phyloP scores from a whole-genome alignment of 2,329 filamentous ascomycete genomes.

The Microcyclosporella mali region DNA sequence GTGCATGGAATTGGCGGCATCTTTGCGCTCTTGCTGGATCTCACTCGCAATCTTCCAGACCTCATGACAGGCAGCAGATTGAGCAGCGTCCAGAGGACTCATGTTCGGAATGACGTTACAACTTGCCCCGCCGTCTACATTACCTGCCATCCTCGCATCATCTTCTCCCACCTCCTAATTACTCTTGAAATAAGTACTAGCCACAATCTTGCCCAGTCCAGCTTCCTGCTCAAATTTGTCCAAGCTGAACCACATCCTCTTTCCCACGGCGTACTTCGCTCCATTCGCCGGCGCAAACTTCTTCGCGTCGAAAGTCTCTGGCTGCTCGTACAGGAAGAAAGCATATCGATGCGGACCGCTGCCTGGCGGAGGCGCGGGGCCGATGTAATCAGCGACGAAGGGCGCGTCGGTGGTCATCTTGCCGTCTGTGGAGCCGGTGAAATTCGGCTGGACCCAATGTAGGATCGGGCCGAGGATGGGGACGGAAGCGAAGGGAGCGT shows the following conservation, averaged over 20 bases:
- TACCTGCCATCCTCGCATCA: too few species aligned
- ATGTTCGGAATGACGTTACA: too few species aligned
- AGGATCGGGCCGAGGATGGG: slow-evolving; percentile 41
- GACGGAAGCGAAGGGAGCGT: slow-evolving; percentile 43
- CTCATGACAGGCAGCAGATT: too few species aligned
- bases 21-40: too few species aligned
- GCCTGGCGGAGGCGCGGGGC: slow-evolving; percentile 42
- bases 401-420: slow-evolving; percentile 11
- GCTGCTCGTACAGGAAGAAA: slow-evolving; percentile 12
- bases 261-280: not conserved
- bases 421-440: slow-evolving; percentile 19
- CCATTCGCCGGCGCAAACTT: not conserved
- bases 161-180: not conserved
- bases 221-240: not conserved
- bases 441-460: slow-evolving; percentile 44
- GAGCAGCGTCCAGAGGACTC: too few species aligned
- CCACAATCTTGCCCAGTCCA: not conserved
- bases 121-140: too few species aligned
- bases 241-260: not conserved
- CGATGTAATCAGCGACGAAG: slow-evolving; percentile 39
- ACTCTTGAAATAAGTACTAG: slow-evolving; percentile 1
- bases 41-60: too few species aligned
- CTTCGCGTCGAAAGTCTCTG: not conserved
- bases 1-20: too few species aligned
- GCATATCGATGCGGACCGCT: slow-evolving; percentile 46